These are phyloP conservation scores for Phytopythium sindhum DNA, from an alignment of 352 stramenopile species.

Conservation along the genomic window DNA sequence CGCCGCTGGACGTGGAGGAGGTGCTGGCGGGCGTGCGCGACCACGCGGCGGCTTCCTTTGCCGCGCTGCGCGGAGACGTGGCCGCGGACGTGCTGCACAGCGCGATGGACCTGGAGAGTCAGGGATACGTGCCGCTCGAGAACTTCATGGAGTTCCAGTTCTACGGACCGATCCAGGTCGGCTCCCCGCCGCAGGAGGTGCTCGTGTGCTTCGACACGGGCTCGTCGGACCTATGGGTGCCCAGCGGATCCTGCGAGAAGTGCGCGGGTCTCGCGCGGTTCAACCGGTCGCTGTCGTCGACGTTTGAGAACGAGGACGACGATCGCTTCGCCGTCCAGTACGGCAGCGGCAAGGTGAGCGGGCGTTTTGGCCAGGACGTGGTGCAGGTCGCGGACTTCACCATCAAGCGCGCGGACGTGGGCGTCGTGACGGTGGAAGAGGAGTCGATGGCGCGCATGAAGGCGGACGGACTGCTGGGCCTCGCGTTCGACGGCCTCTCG, in stretches of 20 bases:
- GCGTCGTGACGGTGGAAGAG: conserved; percentile 62
- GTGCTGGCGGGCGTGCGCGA: conserved; percentile 16
- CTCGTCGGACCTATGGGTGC: conserved; percentile 78
- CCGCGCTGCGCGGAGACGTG: not conserved
- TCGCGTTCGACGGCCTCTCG: conserved; percentile 94
- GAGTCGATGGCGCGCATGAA: conserved; percentile 82
- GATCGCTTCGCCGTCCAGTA: conserved; percentile 68
- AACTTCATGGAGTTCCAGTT: conserved; percentile 89
- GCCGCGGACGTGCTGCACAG: conserved; percentile 20
- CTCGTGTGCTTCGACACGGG: conserved; percentile 83
- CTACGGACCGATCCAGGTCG: conserved; percentile 61
- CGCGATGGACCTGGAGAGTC: conserved; percentile 22
- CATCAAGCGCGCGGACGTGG: conserved; percentile 43
- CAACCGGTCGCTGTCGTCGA: conserved; percentile 41
- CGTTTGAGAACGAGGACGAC: conserved; percentile 34
- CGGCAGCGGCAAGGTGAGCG: conserved; percentile 67
- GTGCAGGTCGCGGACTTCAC: conserved; percentile 49
- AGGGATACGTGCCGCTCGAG: conserved; percentile 51
- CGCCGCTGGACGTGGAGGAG: conserved; percentile 12
- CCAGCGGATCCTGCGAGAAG: conserved; percentile 39
- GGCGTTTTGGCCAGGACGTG: conserved; percentile 53
- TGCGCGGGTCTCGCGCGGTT: conserved; percentile 60
- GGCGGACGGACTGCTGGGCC: conserved; percentile 93
- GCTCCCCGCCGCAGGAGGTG: conserved; percentile 63
- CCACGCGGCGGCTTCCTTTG: not conserved